These are phyloP conservation scores for Ceratobasidium sp. DNA, from an alignment of 1,284 basidiomycete species.

Conservation along the genomic window DNA sequence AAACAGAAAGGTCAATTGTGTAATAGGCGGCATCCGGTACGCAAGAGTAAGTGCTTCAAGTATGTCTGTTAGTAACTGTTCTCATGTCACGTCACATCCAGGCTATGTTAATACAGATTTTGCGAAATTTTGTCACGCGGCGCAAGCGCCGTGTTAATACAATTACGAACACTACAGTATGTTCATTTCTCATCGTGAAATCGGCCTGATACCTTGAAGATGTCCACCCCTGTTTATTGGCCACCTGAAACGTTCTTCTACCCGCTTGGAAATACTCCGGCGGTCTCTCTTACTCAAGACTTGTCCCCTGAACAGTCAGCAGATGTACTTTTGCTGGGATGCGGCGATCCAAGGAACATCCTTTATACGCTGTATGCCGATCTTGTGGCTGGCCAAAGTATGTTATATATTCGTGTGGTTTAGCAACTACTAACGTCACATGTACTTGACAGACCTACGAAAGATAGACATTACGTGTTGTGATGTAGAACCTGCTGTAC, in stretches of 20 bases:
- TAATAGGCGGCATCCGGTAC: no score
- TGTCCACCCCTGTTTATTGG: conserved; percentile 29
- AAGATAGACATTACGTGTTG: conserved; percentile 71
- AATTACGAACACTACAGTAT: no score
- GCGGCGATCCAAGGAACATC: conserved; percentile 70
- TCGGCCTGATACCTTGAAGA: neutral
- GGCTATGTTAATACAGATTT: no score
- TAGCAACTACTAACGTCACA: conserved; percentile 47
- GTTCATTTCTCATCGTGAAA: no score
- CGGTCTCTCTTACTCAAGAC: conserved; percentile 64
- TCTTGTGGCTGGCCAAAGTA: conserved; percentile 53
- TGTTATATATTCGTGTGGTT: conserved; percentile 50
- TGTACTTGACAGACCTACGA: conserved; percentile 55
- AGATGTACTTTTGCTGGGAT: conserved; percentile 61
- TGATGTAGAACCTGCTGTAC: conserved; percentile 55
- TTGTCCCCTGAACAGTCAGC: conserved; percentile 62
- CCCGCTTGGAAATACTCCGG: conserved; percentile 69
- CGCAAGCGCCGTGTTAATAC: no score
- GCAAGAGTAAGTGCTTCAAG: no score
- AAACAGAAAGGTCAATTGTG: no score
- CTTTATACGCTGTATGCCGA: conserved; percentile 67
- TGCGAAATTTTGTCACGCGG: no score
- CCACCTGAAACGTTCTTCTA: neutral
- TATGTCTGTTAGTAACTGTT: no score
- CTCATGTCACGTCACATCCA: no score